phyloP scores from a whole-genome alignment of 768 basidiomycete genomes.

The Collybiopsis confluens region DNA sequence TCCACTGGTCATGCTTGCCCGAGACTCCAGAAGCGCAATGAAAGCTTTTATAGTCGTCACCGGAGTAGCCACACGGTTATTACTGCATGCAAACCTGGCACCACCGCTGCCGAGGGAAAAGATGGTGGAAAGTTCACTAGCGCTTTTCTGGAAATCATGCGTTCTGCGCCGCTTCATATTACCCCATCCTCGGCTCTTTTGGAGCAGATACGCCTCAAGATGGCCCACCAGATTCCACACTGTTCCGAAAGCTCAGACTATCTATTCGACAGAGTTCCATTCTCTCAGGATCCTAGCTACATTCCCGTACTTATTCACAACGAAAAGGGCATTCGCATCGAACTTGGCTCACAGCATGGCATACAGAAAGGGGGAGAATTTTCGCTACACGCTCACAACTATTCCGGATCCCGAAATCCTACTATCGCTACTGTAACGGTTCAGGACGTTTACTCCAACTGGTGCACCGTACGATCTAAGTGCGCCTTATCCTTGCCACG shows the following conservation, averaged over 20 bases:
- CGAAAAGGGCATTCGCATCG: conserved; percentile 40
- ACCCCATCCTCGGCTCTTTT: conserved; percentile 48
- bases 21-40: conserved; percentile 35
- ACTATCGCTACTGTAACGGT: conserved; percentile 46
- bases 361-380: conserved; percentile 62
- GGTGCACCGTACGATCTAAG: conserved; percentile 42
- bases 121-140: conserved; percentile 60
- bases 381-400: conserved; percentile 58
- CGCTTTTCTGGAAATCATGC: conserved; percentile 44
- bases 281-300: conserved; percentile 43
- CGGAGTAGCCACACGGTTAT: conserved; percentile 47
- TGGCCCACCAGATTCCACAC: conserved; percentile 44
- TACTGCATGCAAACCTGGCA: conserved; percentile 51
- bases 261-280: conserved; percentile 55
- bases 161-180: conserved; percentile 46
- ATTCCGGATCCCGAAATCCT: conserved; percentile 53
- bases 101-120: conserved; percentile 56
- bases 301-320: conserved; percentile 39
- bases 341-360: conserved; percentile 59
- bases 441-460: conserved; percentile 51
- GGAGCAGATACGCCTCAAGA: conserved; percentile 32
- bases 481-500: conserved; percentile 29
- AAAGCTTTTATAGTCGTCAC: conserved; percentile 37
- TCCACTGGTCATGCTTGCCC: conserved; percentile 47
- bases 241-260: conserved; percentile 51